Percentiles rank a stretch among this genome's conserved stretches.
Conservation (phyloP, 805 yeast species). For the Metschnikowia proteae region DNA sequence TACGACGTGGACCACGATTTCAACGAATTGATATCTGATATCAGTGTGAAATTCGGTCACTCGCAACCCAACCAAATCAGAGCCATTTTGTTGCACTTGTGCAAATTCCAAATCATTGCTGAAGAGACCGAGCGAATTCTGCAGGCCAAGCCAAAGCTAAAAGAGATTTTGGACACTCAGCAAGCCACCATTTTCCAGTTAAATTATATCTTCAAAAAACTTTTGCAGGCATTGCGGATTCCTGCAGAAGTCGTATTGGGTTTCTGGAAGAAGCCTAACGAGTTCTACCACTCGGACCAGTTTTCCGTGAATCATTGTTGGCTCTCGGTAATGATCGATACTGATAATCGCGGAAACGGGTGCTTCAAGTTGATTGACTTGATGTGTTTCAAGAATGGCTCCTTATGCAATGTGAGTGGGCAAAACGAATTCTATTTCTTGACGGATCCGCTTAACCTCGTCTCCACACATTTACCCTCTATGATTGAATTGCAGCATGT, state of each 20-base stretch:
- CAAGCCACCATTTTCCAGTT: conserved; percentile 68
- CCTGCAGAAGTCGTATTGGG: conserved; percentile 79
- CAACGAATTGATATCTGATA: conserved; percentile 41
- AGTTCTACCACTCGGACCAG: conserved; percentile 47
- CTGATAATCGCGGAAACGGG: conserved; percentile 32
- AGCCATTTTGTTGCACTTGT: conserved; percentile 63
- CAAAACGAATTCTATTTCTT: conserved; percentile 67
- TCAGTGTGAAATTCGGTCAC: conserved; percentile 35
- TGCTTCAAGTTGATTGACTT: conserved; percentile 71
- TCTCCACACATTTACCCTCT: conserved; percentile 85
- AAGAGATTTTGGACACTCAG: conserved; percentile 42
- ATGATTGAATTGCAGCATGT: conserved; percentile 80
- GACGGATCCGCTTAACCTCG: conserved; percentile 66
- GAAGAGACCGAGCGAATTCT: conserved; percentile 35
- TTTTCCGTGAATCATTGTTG: conserved; percentile 77
- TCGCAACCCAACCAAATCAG: conserved; percentile 52
- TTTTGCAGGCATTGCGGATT: conserved; percentile 67
- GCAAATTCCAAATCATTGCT: conserved; percentile 49
- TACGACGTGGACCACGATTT: conserved; percentile 31
- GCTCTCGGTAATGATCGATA: conserved; percentile 76
- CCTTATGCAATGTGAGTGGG: conserved; percentile 30
- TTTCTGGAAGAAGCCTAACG: conserved; percentile 75
- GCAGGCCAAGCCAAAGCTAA: conserved; percentile 39
- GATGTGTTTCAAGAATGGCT: conserved; percentile 36
- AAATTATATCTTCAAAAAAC: conserved; percentile 68